These are phyloP conservation scores for Neoarthrinium moseri DNA, from an alignment of 2,329 filamentous ascomycete species.

Conservation along the genomic window DNA sequence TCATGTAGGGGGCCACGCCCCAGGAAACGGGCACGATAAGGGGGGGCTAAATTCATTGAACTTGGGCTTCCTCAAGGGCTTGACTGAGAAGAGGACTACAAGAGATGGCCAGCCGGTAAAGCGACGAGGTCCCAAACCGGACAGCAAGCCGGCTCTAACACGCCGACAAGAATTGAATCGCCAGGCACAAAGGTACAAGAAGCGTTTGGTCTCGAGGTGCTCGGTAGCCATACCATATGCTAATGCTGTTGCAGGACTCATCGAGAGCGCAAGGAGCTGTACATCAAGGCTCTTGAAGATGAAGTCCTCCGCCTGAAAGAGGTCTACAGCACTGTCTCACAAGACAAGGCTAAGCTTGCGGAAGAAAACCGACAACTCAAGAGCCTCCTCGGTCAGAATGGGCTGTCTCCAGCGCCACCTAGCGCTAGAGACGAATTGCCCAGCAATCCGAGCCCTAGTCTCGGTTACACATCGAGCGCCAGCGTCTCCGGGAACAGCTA, in stretches of 20 bases:
- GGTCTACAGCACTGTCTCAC: slow-evolving; percentile 69
- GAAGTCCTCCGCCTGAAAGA: slow-evolving; percentile 89
- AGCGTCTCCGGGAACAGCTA: slow-evolving; percentile 64
- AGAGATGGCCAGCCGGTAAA: slow-evolving; percentile 86
- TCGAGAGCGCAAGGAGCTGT: slow-evolving; percentile 92
- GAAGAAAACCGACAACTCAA: slow-evolving; percentile 80
- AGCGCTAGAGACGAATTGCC: slow-evolving; percentile 39
- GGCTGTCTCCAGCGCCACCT: slow-evolving; percentile 36
- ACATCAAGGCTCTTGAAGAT: slow-evolving; percentile 90
- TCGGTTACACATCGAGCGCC: slow-evolving; percentile 48
- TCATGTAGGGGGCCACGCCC: slow-evolving; percentile 12
- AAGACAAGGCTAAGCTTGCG: slow-evolving; percentile 72
- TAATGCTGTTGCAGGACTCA: slow-evolving; percentile 68
- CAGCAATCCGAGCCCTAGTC: slow-evolving; percentile 45
- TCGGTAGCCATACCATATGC: slow-evolving; percentile 11
- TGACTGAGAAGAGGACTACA: slow-evolving; percentile 74
- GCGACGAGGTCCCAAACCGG: slow-evolving; percentile 89
- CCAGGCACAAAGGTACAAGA: slow-evolving; percentile 79
- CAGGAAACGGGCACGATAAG: slow-evolving; percentile 19
- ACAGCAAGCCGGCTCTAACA: slow-evolving; percentile 91
- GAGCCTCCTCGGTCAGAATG: slow-evolving; percentile 52
- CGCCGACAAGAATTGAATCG: slow-evolving; percentile 91
- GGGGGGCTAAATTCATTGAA: slow-evolving; percentile 46
- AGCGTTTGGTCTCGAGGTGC: neutral
- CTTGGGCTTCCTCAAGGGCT: slow-evolving; percentile 63